Base-by-base conservation (phyloP, 2,329 filamentous ascomycete species). In the Epichloe elymi region DNA sequence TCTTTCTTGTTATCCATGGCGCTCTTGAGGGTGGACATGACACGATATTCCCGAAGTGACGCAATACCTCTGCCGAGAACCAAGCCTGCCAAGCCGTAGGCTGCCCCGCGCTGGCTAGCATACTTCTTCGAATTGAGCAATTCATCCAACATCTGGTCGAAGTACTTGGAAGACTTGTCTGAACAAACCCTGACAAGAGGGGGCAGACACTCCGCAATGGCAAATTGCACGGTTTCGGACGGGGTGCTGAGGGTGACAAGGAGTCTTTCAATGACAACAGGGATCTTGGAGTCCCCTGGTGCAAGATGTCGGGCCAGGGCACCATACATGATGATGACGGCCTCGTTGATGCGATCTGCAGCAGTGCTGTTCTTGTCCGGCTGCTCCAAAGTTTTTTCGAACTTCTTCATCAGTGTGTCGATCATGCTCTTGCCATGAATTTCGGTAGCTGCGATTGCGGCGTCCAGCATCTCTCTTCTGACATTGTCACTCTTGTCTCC, bases 1-100 rank as follows among this genome's bases (percentile, higher is more conserved):
- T 95, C 91, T 64, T 95, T 97, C 69, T 95, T 97, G 68, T 96
- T 95, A 61, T 97, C 94, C n/a, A 85, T 77, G 4, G 88, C 89
- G 30, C 81, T 82, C 59, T 80, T 85, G 43, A 98, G 78, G 3
- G 82, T 84, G 35, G 85, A 82, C 72, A 97, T 79, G 55, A 98
- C 85, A 33, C 90, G 85, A 66, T 86, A 89, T 59, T 97, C 89
- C 55, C 85, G 81, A 40, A 98, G 71, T 3, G 88, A 79, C 17
- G 78, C 79, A 53, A 98, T 83, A 52, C 93, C 93, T 64, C 85
- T 83, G n/a, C 93, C 93, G 54, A 83, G 82, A 38, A 96, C 83
- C 52, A 98, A 80, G 53, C 93, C 94, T 51, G 88, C 91, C 51
- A 98, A 75, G 53, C 93, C 93, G 66, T 98, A 98, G 0, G 93